Evolutionary conservation across 2,329 filamentous ascomycete species (phyloP), one percentile per base, ranked within the genome.

Genomic region (Cadophora malorum): DNA sequence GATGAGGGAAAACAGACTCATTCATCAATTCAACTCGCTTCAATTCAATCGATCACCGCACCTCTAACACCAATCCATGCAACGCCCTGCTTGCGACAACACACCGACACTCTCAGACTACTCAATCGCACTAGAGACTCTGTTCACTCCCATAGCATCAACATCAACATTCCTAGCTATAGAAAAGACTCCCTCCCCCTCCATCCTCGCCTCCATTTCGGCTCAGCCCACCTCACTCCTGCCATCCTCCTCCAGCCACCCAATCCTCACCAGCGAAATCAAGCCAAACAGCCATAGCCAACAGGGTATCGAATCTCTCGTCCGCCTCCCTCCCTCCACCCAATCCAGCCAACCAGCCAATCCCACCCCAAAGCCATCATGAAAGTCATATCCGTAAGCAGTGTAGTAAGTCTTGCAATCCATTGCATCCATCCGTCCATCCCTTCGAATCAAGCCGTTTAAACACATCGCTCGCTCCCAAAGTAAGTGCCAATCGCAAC

Each of bases 221-320:
- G n/a, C n/a, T n/a, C n/a, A n/a, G n/a, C n/a, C n/a, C n/a, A n/a
- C n/a, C n/a, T n/a, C n/a, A n/a, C n/a, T n/a, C n/a, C 9, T 10
- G 6, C 23, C 50, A 16, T 1, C 4, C 16, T n/a, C 25, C 12
- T 19, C 14, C 2, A 28, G 35, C 35, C 35, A 19, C 14, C 52
- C 28, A 8, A 55, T 3, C 16, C 41, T 5, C 4, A 16, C 16
- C 41, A 45, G 41, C 25, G 52, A 55, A 28, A 25, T 25, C 25
- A 55, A 33, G 52, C 12, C 25, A 33, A 55, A 55, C 33, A 55
- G 52, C 52, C 52, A 41, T 59, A 59, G 56, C 56, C 56, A 59
- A 59, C 21, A 45, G 56, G 56, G 56, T 59, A 45, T 59, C 52
- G 52, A 55, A 55, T 31, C 33, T 16, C 21, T 23, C 35, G 28